These are phyloP conservation scores for Lunularia cruciata DNA, from an alignment of 225 moss, liverwort and hornwort genomes.

Conservation along the genomic window DNA sequence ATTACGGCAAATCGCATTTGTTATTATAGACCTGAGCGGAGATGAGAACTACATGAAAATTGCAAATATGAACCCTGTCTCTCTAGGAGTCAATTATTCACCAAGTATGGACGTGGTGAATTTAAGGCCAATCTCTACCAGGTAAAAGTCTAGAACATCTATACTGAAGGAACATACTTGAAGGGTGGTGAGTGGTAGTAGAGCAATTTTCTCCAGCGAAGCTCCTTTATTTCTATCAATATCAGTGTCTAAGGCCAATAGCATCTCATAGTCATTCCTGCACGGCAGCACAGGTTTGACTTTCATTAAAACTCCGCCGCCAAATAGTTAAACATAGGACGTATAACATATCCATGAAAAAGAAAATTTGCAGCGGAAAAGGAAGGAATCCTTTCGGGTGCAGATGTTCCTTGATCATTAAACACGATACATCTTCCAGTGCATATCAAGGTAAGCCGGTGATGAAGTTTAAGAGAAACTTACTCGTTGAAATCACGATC, in stretches of 20 bases:
- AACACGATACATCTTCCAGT: neutral
- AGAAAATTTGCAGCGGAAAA: no score
- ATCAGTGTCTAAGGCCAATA: constrained; percentile 74
- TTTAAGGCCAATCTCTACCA: neutral
- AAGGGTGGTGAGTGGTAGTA: constrained; percentile 56
- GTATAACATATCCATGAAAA: no score
- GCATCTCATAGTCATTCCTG: constrained; percentile 88
- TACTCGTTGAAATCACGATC: constrained; percentile 87
- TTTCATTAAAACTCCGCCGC: no score
- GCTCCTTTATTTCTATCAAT: constrained; percentile 67
- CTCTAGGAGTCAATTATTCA: neutral
- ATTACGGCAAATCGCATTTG: constrained; percentile 3
- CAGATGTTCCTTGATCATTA: no score
- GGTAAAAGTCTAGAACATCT: neutral
- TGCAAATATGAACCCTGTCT: neutral
- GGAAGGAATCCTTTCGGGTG: no score
- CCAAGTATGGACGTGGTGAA: neutral
- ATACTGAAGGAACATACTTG: constrained; percentile 29
- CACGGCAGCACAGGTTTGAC: constrained; percentile 5
- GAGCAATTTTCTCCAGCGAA: constrained; percentile 55
- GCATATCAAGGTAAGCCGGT: neutral
- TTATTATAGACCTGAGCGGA: neutral
- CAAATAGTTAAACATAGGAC: no score
- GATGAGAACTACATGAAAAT: neutral
- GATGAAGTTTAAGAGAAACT: constrained; percentile 14